Evolutionary conservation across 176 grass and related monocot species (phyloP).

Genomic region (Guadua angustifolia): DNA sequence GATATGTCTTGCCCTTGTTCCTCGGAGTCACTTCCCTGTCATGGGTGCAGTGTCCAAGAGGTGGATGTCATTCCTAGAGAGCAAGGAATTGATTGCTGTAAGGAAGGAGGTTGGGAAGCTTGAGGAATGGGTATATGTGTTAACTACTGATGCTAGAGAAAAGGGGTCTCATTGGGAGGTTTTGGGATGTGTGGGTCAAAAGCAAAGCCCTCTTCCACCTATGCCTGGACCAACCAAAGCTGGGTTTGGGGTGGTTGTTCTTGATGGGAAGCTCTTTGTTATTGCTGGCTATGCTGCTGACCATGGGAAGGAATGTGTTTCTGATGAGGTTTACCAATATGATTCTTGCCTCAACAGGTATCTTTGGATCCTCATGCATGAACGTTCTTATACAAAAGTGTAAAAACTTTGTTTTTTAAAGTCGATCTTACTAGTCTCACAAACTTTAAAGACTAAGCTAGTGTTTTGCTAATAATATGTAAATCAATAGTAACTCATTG

Average conservation of each 20-base stretch:
- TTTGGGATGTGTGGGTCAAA: slow-evolving; percentile 49
- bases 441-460: slow-evolving; percentile 16
- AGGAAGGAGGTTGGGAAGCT: slow-evolving; percentile 72
- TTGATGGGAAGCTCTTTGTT: slow-evolving; percentile 77
- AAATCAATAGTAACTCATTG: background rate
- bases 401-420: background rate
- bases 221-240: slow-evolving; percentile 77
- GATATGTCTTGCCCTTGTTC: slow-evolving; percentile 76
- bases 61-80: slow-evolving; percentile 84
- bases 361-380: slow-evolving; percentile 24
- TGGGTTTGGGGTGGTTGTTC: slow-evolving; percentile 76
- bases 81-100: slow-evolving; percentile 75
- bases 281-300: slow-evolving; percentile 69
- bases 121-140: slow-evolving; percentile 79
- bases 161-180: slow-evolving; percentile 80
- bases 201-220: slow-evolving; percentile 56
- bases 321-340: slow-evolving; percentile 84
- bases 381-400: background rate
- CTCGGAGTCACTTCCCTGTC: slow-evolving; percentile 60
- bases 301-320: slow-evolving; percentile 61
- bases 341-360: slow-evolving; percentile 83
- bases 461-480: slow-evolving; percentile 21
- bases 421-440: background rate
- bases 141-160: slow-evolving; percentile 55
- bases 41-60: slow-evolving; percentile 85